Base-by-base conservation (phyloP, 805 yeast genomes). In the Danielia reshetovae region DNA sequence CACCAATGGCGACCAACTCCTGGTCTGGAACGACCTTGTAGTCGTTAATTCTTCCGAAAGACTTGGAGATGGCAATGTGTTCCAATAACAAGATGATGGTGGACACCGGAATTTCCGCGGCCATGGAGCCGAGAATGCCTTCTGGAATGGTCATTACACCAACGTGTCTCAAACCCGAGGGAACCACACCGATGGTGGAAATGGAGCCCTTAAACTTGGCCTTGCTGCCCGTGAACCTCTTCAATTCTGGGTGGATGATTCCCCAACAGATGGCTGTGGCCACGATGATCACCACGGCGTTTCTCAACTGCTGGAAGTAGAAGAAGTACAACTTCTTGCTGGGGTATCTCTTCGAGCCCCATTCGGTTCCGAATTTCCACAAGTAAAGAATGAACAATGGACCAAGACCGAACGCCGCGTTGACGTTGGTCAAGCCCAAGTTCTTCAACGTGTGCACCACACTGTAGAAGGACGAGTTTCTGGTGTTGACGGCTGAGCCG, bases 1-100 rank as follows among this genome's bases (percentile, higher is more conserved):
- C 85, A 52, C 97, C 97, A 60, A 89, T 89, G 27, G 97, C 96
- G 53, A 89, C 75, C 36, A 89, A 74, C 60, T 89, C 97, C 69
- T 89, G 97, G 62, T 89, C 90, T 31, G 97, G 96, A 40, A 81
- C 75, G 50, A 89, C 81, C 51, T 85, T 86, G 63, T 89, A 89
- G 57, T 86, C 95, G 55, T 89, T 88, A 46, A 88, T 67, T 62
- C 97, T 76, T 36, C 96, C 97, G 54, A 89, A 89, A 1, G 96
- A 86, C 60, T 88, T 89, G 34, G 97, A 72, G 49, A 89, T 89
- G 34, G 97, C 88, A 55, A 89, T 89, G 59, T 89, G 97, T 60
- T 89, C 97, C 48, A 89, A 70, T 45, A 89, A 73, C 49, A 89
- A 70, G 40, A 89, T 79, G 48, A 89, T 82, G 14, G 81, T 74